Conservation (phyloP, 2,329 filamentous ascomycete species). For the Fusarium avenaceum region DNA sequence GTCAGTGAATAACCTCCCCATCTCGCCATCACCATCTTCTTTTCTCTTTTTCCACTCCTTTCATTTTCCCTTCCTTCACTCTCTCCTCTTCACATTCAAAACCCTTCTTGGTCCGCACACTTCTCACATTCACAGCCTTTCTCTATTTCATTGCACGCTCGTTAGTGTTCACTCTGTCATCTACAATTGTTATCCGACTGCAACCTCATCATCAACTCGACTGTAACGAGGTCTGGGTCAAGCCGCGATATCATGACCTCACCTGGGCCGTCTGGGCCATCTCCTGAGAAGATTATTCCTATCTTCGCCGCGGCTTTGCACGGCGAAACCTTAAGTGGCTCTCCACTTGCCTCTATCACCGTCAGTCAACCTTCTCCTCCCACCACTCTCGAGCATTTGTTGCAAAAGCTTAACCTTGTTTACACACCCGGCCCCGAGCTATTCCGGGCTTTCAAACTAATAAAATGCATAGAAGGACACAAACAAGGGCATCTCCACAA, state of each 20-base stretch:
- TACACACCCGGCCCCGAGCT: neutral
- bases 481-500: conserved; percentile 44
- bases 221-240: conserved; percentile 16
- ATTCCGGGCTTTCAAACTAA: conserved; percentile 7
- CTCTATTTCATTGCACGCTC: conserved; percentile 48
- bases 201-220: conserved; percentile 17
- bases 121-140: conserved; percentile 48
- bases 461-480: conserved; percentile 37
- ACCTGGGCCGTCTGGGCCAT: conserved; percentile 47
- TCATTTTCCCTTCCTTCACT: conserved; percentile 11
- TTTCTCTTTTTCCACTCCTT: conserved; percentile 24
- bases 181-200: conserved; percentile 44
- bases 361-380: conserved; percentile 39
- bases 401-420: neutral
- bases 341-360: conserved; percentile 21
- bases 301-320: conserved; percentile 32
- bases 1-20: conserved; percentile 50
- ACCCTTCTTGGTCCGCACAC: conserved; percentile 35
- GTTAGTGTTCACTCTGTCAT: conserved; percentile 48
- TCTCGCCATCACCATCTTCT: conserved; percentile 30
- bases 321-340: conserved; percentile 42
- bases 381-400: neutral
- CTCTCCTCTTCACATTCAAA: conserved; percentile 31
- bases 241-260: conserved; percentile 50
- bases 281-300: conserved; percentile 46